Evolutionary conservation across 495 filamentous ascomycete species (phyloP).

Genomic region (Pyrenopolyporus hunteri): DNA sequence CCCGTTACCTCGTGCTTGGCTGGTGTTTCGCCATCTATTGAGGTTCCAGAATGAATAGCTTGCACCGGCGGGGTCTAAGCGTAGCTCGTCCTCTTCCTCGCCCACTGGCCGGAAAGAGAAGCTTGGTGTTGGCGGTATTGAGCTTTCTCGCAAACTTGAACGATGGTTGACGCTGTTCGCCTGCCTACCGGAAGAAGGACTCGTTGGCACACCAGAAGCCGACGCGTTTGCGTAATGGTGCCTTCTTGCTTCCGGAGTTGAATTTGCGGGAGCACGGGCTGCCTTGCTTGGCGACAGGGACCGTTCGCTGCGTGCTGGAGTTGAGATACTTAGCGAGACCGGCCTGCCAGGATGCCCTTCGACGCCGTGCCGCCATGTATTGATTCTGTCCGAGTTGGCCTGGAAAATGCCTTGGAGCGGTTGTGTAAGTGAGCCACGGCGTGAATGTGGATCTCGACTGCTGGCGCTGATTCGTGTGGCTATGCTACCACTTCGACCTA

Average conservation of each 20-base stretch:
- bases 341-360: slow-evolving; percentile 48
- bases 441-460: slow-evolving; percentile 56
- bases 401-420: slow-evolving; percentile 46
- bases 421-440: slow-evolving; percentile 59
- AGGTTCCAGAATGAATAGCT: slow-evolving; percentile 54
- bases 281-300: slow-evolving; percentile 57
- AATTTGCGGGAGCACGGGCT: slow-evolving; percentile 45
- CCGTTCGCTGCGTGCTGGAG: slow-evolving; percentile 52
- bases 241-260: slow-evolving; percentile 49
- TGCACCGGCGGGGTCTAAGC: slow-evolving; percentile 37
- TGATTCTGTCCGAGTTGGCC: slow-evolving; percentile 80
- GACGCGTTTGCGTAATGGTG: slow-evolving; percentile 48
- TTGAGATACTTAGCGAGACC: slow-evolving; percentile 42
- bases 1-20: slow-evolving; percentile 37
- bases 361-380: slow-evolving; percentile 87
- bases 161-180: slow-evolving; percentile 27
- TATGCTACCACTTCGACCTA: slow-evolving; percentile 71
- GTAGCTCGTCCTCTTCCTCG: slow-evolving; percentile 38
- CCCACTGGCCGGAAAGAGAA: slow-evolving; percentile 47
- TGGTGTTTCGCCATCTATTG: slow-evolving; percentile 50
- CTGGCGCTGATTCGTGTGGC: slow-evolving; percentile 60
- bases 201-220: slow-evolving; percentile 21
- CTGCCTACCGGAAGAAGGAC: slow-evolving; percentile 18
- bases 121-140: slow-evolving; percentile 45
- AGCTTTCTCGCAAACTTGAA: slow-evolving; percentile 14